phyloP scores from a whole-genome alignment of 768 basidiomycete species.

The Xerocomus potaroensis region DNA sequence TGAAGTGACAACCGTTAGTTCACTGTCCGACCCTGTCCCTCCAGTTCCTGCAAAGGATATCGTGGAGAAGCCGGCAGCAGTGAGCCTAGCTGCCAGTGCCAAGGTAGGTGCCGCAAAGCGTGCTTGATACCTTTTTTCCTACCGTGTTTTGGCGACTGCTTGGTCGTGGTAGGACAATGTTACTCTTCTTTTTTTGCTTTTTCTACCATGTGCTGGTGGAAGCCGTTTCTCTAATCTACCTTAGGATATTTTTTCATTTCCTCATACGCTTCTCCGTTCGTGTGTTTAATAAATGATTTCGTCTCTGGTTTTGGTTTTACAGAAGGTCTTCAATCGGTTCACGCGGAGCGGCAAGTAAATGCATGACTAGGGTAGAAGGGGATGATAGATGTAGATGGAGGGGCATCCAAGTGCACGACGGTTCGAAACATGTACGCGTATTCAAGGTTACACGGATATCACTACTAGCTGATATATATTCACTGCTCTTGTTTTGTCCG shows the following conservation, averaged over 20 bases:
- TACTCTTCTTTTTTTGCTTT: neutral
- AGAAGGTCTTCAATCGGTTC: slow-evolving; percentile 28
- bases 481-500: too few relatives aligned
- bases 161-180: neutral
- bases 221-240: slow-evolving; percentile 1
- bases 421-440: slow-evolving; percentile 2
- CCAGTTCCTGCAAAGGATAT: slow-evolving; percentile 8
- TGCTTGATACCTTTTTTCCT: slow-evolving; percentile 11
- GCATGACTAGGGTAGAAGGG: neutral
- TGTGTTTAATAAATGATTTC: slow-evolving; percentile 22
- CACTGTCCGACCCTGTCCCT: slow-evolving; percentile 1
- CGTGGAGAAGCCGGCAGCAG: slow-evolving; percentile 26
- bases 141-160: neutral
- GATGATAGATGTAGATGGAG: neutral
- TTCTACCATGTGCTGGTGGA: neutral
- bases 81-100: slow-evolving; percentile 28
- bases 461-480: too few relatives aligned
- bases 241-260: slow-evolving; percentile 1
- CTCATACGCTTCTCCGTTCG: slow-evolving; percentile 5
- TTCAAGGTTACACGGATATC: neutral
- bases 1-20: neutral
- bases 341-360: slow-evolving; percentile 23
- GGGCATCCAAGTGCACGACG: too few relatives aligned
- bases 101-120: slow-evolving; percentile 25
- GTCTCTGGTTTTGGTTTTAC: slow-evolving; percentile 10